phyloP scores from a whole-genome alignment of 306 rosid species.

The Sicyos edulis region DNA sequence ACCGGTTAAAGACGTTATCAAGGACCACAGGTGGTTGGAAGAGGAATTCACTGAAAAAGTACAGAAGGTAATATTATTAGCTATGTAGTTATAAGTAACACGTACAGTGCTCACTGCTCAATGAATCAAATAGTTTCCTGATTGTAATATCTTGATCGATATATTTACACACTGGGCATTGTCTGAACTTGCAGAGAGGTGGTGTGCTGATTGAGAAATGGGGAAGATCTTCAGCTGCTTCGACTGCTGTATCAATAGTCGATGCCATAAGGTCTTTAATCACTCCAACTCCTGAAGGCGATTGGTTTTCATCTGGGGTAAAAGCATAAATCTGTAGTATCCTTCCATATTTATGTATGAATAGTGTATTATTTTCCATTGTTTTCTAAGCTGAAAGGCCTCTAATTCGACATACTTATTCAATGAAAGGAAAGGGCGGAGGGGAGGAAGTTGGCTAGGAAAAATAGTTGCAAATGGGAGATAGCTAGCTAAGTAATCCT shows the following conservation, averaged over 20 bases:
- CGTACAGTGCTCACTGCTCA: not conserved
- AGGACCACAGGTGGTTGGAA: conserved; percentile 85
- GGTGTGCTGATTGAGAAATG: conserved; percentile 82
- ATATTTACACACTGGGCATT: conserved; percentile 13
- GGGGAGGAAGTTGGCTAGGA: too few relatives aligned
- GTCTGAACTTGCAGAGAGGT: conserved; percentile 64
- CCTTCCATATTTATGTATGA: conserved; percentile 31
- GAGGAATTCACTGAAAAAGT: conserved; percentile 81
- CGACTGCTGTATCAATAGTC: conserved; percentile 77
- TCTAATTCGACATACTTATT: not conserved
- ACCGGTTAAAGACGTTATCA: conserved; percentile 80
- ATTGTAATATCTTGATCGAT: not conserved
- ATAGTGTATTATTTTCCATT: conserved; percentile 26
- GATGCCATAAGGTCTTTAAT: conserved; percentile 81
- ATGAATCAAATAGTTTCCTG: not conserved
- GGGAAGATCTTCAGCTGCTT: conserved; percentile 99
- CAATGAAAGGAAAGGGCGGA: too few relatives aligned
- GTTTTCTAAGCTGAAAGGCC: not conserved
- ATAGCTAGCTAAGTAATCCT: too few relatives aligned
- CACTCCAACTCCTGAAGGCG: conserved; percentile 89
- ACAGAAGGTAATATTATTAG: conserved; percentile 56
- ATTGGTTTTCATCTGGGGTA: conserved; percentile 97
- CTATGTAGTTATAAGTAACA: too few relatives aligned
- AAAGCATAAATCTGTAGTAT: conserved; percentile 25
- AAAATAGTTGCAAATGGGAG: too few relatives aligned